Conservation (phyloP, 768 basidiomycete genomes). For the Tylopilus plumbeoviolaceoides region DNA sequence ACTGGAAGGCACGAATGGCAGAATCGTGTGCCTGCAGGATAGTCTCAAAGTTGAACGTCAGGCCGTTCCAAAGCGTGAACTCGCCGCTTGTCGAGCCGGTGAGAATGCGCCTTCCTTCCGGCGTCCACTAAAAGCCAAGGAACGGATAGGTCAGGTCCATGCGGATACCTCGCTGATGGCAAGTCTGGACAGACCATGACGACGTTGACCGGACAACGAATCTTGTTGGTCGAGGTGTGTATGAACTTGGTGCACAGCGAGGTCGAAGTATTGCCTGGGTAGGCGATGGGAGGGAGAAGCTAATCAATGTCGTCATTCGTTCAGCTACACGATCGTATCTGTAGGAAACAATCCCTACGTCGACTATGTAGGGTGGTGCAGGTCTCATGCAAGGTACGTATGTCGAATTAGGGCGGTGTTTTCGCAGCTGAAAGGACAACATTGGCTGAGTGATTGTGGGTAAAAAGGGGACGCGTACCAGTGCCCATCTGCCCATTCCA, state of each 20-base stretch:
- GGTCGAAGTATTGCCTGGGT: slow-evolving; percentile 85
- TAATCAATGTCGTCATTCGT: slow-evolving; percentile 34
- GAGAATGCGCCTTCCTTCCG: slow-evolving; percentile 87
- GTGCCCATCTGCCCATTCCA: slow-evolving; percentile 76
- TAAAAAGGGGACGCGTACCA: slow-evolving; percentile 49
- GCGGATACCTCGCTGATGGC: background rate
- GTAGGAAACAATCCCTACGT: slow-evolving; percentile 50
- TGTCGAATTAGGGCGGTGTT: slow-evolving; percentile 72
- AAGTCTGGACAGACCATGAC: slow-evolving; percentile 69
- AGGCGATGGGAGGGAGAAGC: slow-evolving; percentile 93
- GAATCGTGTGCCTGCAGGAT: slow-evolving; percentile 99
- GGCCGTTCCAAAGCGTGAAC: slow-evolving; percentile 98
- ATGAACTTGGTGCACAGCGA: slow-evolving; percentile 96
- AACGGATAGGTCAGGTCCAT: background rate
- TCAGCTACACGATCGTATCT: slow-evolving; percentile 20
- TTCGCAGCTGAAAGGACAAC: slow-evolving; percentile 49
- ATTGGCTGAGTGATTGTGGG: background rate
- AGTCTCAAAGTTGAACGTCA: slow-evolving; percentile 99
- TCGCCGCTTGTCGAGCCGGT: slow-evolving; percentile 97
- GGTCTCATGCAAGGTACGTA: slow-evolving; percentile 79
- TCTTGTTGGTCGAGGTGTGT: slow-evolving; percentile 98
- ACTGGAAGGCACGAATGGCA: slow-evolving; percentile 84
- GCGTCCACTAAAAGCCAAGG: slow-evolving; percentile 74
- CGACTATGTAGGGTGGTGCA: slow-evolving; percentile 82
- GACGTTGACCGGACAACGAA: slow-evolving; percentile 93